A percentile compares a stretch with the other conserved stretches of the same genome.
These are phyloP conservation scores for Ophiostoma ulmi DNA, from an alignment of 2,329 filamentous ascomycete genomes.

Conservation along the genomic window DNA sequence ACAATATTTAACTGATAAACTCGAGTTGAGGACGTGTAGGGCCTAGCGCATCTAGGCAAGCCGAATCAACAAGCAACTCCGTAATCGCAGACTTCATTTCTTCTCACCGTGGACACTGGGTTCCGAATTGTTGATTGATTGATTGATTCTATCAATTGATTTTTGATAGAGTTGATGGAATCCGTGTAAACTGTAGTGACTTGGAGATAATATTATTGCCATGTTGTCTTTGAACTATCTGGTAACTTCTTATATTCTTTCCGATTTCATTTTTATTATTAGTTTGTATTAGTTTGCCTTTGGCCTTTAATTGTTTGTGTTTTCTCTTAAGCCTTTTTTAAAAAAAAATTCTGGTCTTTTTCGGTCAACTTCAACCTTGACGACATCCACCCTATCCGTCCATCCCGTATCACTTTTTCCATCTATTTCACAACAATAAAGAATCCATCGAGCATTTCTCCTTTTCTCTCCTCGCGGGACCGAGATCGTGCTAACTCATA, in stretches of 20 bases:
- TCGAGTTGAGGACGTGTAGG: neutral
- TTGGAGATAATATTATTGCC: too few relatives aligned
- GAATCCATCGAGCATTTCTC: neutral
- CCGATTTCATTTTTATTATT: neutral
- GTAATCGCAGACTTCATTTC: neutral
- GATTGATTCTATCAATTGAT: neutral
- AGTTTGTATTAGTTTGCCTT: neutral
- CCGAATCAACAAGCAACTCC: neutral
- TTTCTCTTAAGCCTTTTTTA: too few relatives aligned
- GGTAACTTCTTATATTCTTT: too few relatives aligned
- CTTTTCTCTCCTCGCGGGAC: neutral
- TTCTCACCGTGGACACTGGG: neutral
- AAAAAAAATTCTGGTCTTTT: conserved; percentile 13
- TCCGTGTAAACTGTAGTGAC: too few relatives aligned
- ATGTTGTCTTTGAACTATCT: too few relatives aligned
- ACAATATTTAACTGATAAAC: neutral
- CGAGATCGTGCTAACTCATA: conserved; percentile 11
- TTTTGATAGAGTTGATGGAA: neutral
- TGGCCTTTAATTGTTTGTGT: too few relatives aligned
- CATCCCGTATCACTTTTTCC: neutral
- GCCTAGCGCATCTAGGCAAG: neutral
- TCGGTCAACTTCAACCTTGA: neutral
- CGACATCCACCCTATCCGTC: neutral
- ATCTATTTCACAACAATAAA: neutral
- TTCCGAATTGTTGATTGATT: neutral